Evolutionary conservation across 2,329 filamentous ascomycete species (phyloP).

Genomic region (Zasmidium citrigriseum): DNA sequence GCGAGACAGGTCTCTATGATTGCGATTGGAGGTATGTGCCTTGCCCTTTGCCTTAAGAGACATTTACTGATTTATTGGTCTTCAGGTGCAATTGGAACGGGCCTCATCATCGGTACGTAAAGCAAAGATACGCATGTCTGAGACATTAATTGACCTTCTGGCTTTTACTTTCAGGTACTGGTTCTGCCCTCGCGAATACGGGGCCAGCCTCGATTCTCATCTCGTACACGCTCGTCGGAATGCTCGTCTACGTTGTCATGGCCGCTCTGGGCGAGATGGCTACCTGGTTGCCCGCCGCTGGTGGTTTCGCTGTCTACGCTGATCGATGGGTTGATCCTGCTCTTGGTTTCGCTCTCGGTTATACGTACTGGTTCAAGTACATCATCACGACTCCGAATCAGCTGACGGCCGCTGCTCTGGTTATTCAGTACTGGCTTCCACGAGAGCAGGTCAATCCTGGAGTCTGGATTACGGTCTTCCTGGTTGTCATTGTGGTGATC

Average conservation of each 20-base stretch:
- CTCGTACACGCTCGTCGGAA: conserved; percentile 68
- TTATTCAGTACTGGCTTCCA: conserved; percentile 75
- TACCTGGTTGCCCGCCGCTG: conserved; percentile 74
- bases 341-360: conserved; percentile 77
- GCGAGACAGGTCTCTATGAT: conserved; percentile 62
- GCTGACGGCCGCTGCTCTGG: conserved; percentile 74
- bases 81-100: conserved; percentile 73
- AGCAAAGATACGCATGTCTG: no score
- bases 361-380: conserved; percentile 60
- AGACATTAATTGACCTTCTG: no score
- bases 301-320: conserved; percentile 81
- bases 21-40: conserved; percentile 74
- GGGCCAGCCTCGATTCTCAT: conserved; percentile 69
- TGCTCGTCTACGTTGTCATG: conserved; percentile 80
- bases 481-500: conserved; percentile 45
- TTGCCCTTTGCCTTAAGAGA: no score
- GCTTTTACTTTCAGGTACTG: no score
- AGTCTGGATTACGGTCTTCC: conserved; percentile 68
- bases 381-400: conserved; percentile 86
- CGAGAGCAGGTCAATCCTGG: conserved; percentile 35
- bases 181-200: conserved; percentile 51
- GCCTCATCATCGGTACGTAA: conserved; percentile 73
- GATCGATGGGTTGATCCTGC: conserved; percentile 77
- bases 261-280: conserved; percentile 82
- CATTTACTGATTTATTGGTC: no score